Percentiles rank a stretch among this genome's conserved stretches.
Conservation (phyloP, 1,139 yeast genomes). For the Geotrichum cucujoidarum region DNA sequence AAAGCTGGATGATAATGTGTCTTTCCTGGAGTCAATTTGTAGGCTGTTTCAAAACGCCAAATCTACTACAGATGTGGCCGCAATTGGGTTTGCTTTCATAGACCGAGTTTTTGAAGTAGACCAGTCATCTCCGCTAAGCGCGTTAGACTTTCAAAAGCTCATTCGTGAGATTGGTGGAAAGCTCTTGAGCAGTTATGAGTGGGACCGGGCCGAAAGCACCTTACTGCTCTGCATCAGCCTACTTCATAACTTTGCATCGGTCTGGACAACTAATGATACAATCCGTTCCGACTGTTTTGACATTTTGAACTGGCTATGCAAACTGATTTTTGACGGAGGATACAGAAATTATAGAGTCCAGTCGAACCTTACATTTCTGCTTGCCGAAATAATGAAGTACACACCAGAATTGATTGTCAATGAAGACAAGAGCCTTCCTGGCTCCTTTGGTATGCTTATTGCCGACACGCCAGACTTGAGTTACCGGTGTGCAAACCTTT, state of each 20-base stretch:
- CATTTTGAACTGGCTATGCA: slow-evolving; percentile 16
- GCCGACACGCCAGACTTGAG: slow-evolving; percentile 9
- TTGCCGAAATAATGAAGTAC: slow-evolving; percentile 3
- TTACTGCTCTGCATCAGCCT: slow-evolving; percentile 7
- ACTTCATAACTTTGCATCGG: slow-evolving; percentile 3
- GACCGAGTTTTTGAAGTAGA: background rate
- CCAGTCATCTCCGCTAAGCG: background rate
- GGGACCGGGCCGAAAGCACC: slow-evolving; percentile 16
- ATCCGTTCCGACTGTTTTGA: slow-evolving; percentile 7
- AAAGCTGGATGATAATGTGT: background rate
- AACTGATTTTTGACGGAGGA: slow-evolving; percentile 12
- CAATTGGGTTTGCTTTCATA: slow-evolving; percentile 2
- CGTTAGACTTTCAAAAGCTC: slow-evolving; percentile 2
- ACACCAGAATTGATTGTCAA: slow-evolving; percentile 5
- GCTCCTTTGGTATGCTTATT: slow-evolving; percentile 6
- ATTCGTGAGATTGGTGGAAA: slow-evolving; percentile 9
- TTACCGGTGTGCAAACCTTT: slow-evolving; percentile 4
- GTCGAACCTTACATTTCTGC: slow-evolving; percentile 1
- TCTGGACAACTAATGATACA: slow-evolving; percentile 7
- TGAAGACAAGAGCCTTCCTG: slow-evolving; percentile 5
- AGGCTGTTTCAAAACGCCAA: slow-evolving; percentile 1
- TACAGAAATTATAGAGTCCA: slow-evolving; percentile 11
- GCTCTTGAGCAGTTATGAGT: slow-evolving; percentile 10
- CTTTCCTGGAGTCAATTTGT: slow-evolving; percentile 6
- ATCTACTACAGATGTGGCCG: slow-evolving; percentile 8